A percentile compares a stretch with the other conserved stretches of the same genome.
These are phyloP conservation scores for Vanderwaltozyma verrucispora DNA, from an alignment of 805 yeast genomes.

Conservation along the genomic window DNA sequence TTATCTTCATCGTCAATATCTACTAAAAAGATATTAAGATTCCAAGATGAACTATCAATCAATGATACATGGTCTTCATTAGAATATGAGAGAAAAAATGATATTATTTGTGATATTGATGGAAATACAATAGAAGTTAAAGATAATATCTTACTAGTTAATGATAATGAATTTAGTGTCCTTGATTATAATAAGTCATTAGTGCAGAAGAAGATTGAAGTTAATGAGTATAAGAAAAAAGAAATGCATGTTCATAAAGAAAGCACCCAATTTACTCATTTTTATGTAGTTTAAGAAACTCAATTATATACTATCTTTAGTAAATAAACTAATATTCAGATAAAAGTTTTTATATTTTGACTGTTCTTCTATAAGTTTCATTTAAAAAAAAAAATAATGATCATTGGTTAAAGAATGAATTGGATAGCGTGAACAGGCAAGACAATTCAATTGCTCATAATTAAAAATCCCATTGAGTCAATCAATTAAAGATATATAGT, in stretches of 20 bases:
- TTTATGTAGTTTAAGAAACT: constrained; percentile 20
- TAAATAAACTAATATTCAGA: no score
- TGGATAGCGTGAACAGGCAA: no score
- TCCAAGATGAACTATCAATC: constrained; percentile 17
- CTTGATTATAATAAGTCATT: neutral
- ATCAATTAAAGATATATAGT: no score
- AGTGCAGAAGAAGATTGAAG: constrained; percentile 43
- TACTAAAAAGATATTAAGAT: constrained; percentile 10
- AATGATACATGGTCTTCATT: constrained; percentile 20
- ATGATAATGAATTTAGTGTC: neutral
- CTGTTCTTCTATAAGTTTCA: no score
- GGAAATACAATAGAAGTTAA: neutral
- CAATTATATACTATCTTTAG: no score
- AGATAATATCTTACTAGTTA: no score
- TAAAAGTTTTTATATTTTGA: no score
- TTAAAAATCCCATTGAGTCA: no score
- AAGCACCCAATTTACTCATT: constrained; percentile 54
- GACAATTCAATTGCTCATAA: no score
- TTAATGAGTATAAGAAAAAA: constrained; percentile 51
- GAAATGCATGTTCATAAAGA: constrained; percentile 62
- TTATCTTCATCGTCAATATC: no score
- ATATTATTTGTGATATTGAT: constrained; percentile 5
- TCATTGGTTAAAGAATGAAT: no score
- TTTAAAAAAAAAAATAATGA: no score
- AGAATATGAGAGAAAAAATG: constrained; percentile 23